Percentiles rank a stretch among this genome's conserved stretches.
Conservation (phyloP, 2,329 filamentous ascomycete genomes). For the Pleoardoris graminearum region DNA sequence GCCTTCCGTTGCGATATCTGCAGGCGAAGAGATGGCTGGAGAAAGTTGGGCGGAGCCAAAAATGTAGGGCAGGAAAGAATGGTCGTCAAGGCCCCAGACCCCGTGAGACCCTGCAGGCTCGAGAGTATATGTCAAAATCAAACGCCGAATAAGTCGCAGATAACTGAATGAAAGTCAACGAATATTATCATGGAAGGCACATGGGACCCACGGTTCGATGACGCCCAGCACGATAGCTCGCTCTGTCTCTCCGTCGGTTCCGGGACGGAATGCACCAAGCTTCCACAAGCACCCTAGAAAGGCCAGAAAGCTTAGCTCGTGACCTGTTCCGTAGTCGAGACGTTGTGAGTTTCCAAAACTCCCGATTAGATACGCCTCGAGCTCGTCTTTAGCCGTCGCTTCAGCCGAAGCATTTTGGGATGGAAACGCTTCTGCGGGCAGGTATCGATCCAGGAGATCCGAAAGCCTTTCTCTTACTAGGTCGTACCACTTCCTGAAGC, state of each 20-base stretch:
- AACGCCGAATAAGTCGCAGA: conserved; percentile 73
- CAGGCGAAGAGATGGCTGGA: conserved; percentile 64
- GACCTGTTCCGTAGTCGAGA: conserved; percentile 93
- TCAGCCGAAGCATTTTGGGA: conserved; percentile 33
- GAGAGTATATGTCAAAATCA: conserved; percentile 89
- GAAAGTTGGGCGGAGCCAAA: conserved; percentile 91
- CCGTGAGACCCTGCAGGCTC: conserved; percentile 96
- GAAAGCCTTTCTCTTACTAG: conserved; percentile 65
- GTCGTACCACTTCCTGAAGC: conserved; percentile 82
- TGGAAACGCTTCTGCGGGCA: conserved; percentile 55
- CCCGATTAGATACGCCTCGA: conserved; percentile 78
- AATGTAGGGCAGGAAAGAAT: conserved; percentile 91
- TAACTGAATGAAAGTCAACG: conserved; percentile 58
- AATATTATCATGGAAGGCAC: background rate
- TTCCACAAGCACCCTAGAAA: conserved; percentile 93
- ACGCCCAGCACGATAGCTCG: conserved; percentile 79
- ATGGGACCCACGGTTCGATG: conserved; percentile 71
- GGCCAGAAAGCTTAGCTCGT: conserved; percentile 92
- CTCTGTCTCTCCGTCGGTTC: conserved; percentile 62
- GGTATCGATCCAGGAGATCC: conserved; percentile 59
- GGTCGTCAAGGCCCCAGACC: conserved; percentile 98
- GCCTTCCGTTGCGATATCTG: conserved; percentile 72
- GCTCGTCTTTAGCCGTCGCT: conserved; percentile 63
- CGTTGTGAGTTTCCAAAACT: conserved; percentile 86
- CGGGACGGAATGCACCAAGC: conserved; percentile 73